Base-by-base conservation (phyloP, 176 grass and related monocot genomes). In the Avena insularis region DNA sequence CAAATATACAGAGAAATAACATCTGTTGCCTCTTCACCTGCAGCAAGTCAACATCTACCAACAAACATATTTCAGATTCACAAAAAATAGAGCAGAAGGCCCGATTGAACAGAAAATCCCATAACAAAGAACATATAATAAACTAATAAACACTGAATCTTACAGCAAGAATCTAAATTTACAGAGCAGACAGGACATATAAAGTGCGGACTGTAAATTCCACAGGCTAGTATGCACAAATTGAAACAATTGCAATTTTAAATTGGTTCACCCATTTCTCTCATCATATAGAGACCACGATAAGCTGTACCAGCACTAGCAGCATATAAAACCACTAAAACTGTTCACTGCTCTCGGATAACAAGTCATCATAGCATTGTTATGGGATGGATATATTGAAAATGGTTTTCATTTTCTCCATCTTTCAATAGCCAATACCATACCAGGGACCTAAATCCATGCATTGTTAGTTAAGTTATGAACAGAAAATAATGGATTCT, bases 21-120 rank as follows among this genome's bases (percentile, higher is more conserved):
- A 40, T 89, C 55, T 76, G 83, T 66, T 49, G 62, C 87, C 31
- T 97, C 90, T 88, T 97, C 90, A 72, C 86, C 90, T 86, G 59
- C 3, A 25, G n/a, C 59, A 20, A 11, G 21, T 60, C 8, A 0
- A 23, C 8, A 43, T 16, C 61, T 12, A 25, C 21, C 60, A 25
- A 63, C 21, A 63, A 12, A 63, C 13, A 27, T 10, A 63, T 13
- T 63, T 15, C 4, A 67, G 8, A 67, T 67, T 67, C 29, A 33
- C 64, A 12, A 16, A 15, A 12, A 16, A 36, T 29, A 35, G 64
- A 36, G 29, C 5, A 67, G 2, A 67, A 35, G 13, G 2, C 29
- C 13, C 11, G 14, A 35, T 1, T 35, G 5, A 67, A 17, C 12
- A 15, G 29, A 12, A 68, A 36, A 1, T 36, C 5, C 29, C 6